Base-by-base conservation (phyloP, 2,329 filamentous ascomycete species). In the Phyllosticta ampelicida region DNA sequence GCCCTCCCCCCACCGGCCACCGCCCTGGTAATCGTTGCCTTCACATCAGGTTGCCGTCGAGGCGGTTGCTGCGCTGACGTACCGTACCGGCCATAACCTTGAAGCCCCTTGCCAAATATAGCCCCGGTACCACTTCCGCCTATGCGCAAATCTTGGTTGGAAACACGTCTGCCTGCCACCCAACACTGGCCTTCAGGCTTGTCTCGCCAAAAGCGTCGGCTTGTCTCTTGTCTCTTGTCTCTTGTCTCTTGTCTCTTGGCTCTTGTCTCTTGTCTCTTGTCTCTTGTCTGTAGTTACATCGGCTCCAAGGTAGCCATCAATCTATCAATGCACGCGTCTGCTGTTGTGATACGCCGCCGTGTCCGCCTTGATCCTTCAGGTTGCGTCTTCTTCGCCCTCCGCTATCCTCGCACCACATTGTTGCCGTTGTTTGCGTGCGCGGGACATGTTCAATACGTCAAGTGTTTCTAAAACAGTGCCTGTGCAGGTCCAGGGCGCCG, bases 381-480 rank as follows among this genome's bases (percentile, higher is more conserved):
- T 44, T 44, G 13, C n/a, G 36, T 16, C 13, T n/a, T 44, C n/a
- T 18, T n/a, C 36, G 13, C 36, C 36, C 13, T n/a, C 36, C 13
- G 13, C 13, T n/a, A 44, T 44, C 36, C 36, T 44, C 36, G 36
- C 13, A 44, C 36, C 36, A 44, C 36, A 44, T 16, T 44, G 36
- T 16, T 44, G 13, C 36, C 55, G 48, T 30, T 23, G 55, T 36
- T 51, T 53, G 49, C 29, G 55, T 20, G 28, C 28, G 55, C 55
- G 55, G 55, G 55, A 58, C 51, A 58, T 58, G 36, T 58, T 58
- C 55, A 53, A 49, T 53, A 49, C 49, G 49, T 44, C 16, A 44
- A 44, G 55, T 18, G 51, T 58, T 58, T 58, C 55, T 30, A 58
- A 51, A 58, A 58, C 50, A 49, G 49, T 54, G 51, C 56, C 52